Evolutionary conservation across 2,329 filamentous ascomycete species (phyloP).

Genomic region (Claviceps fusiformis): DNA sequence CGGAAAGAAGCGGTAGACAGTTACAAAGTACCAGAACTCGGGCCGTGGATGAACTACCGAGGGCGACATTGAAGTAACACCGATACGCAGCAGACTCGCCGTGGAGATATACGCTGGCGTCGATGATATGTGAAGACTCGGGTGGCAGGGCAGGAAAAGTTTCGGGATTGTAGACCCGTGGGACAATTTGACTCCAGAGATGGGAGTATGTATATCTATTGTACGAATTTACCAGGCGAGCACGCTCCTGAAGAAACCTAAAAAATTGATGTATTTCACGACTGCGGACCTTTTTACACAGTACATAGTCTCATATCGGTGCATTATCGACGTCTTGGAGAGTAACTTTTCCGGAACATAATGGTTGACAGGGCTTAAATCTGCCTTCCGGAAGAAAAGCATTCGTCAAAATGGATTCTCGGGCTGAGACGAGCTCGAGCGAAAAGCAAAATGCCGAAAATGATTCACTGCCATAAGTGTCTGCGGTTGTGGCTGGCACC

Average conservation of each 20-base stretch:
- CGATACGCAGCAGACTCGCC: neutral
- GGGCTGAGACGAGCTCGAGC: neutral
- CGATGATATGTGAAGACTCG: too few species aligned
- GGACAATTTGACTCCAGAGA: neutral
- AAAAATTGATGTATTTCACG: neutral
- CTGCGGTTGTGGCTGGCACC: neutral
- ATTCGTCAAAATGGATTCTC: neutral
- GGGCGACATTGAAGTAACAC: neutral
- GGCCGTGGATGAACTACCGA: neutral
- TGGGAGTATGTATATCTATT: neutral
- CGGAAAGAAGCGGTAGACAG: constrained; percentile 18
- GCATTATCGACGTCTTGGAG: neutral
- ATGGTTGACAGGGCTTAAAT: neutral
- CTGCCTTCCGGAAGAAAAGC: neutral
- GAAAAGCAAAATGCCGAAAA: neutral
- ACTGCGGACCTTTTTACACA: neutral
- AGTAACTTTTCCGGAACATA: neutral
- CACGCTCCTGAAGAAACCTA: neutral
- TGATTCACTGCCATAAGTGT: neutral
- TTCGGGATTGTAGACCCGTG: neutral
- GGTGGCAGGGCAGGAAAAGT: neutral
- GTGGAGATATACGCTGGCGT: neutral
- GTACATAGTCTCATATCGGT: too few species aligned
- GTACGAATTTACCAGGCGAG: neutral
- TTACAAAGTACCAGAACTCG: neutral